Evolutionary conservation across 129 eudicot genomes (phyloP), one percentile per base, ranked within the genome.

Genomic region (Centella asiatica): DNA sequence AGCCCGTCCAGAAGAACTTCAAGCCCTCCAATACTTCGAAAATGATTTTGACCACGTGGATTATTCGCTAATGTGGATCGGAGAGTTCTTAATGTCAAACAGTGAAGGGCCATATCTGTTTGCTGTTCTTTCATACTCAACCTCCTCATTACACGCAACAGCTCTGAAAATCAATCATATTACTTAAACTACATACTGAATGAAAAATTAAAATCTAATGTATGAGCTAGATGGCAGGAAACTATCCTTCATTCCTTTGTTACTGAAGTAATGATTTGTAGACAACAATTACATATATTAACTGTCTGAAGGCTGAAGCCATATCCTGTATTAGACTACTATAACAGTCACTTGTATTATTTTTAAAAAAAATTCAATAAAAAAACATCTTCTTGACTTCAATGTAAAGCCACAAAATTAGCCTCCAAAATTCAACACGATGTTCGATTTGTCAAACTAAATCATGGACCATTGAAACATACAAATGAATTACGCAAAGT

Each of bases 11-110:
- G 72, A 77, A 93, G 66, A 75, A 93, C 95, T 72, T 93, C 99
- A 83, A 93, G 87, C 27, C 99, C 99, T 12, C 96, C 99, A 72
- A 93, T 88, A 70, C 99, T 93, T 73, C 99, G 81, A 66, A 93
- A 93, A 85, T 87, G 99, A 79, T 93, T 93, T 70, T 93, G 99
- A 70, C 95, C 92, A 47, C 96, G 96, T 57, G 92, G 71, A 57
- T 93, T 93, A 57, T 78, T 86, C 62, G 75, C 76, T 76, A 93
- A 65, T 65, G 93, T 86, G 71, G 82, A 73, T 66, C 70, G 95
- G 66, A 93, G 93, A 76, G 89, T 82, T 70, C 85, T 85, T 67
- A 93, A 68, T 64, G 89, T 93, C 64, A 83, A 71, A 74, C 82
- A 78, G 76, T 87, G 95, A 76, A 93, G 92, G 20, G 77, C 72